Percentiles rank a stretch among this genome's conserved stretches.
Evolutionary conservation across 257 asterid genomes (phyloP).

Genomic region (Vinca minor): DNA sequence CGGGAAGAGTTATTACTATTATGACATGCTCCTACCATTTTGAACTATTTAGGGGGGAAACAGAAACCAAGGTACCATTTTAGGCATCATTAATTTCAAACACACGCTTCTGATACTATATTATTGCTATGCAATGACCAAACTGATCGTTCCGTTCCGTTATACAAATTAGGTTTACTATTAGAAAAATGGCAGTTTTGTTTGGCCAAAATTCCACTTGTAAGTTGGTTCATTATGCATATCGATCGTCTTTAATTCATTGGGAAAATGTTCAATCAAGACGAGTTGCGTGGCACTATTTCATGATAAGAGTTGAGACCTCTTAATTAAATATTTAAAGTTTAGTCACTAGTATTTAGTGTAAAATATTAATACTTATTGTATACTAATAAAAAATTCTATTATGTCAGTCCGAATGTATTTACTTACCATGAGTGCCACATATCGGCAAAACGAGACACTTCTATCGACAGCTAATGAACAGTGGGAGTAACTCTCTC

Average conservation of each 20-base stretch:
- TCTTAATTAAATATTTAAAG: too few relatives aligned
- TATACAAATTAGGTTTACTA: not conserved
- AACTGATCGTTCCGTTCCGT: not conserved
- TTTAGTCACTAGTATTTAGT: too few relatives aligned
- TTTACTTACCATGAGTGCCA: slow-evolving; percentile 70
- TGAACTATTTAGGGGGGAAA: too few relatives aligned
- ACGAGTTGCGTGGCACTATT: too few relatives aligned
- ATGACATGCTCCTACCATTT: not conserved
- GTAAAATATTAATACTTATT: too few relatives aligned
- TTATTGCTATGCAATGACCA: not conserved
- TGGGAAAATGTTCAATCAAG: not conserved
- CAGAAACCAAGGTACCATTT: too few relatives aligned
- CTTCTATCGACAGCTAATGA: slow-evolving; percentile 37
- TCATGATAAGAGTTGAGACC: too few relatives aligned
- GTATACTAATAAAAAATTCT: too few relatives aligned
- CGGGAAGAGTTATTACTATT: too few relatives aligned
- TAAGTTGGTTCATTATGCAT: not conserved
- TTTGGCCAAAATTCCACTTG: too few relatives aligned
- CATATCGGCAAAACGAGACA: slow-evolving; percentile 56
- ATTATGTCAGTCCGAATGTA: too few relatives aligned
- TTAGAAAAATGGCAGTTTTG: not conserved
- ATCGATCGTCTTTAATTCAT: not conserved
- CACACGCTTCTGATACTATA: not conserved
- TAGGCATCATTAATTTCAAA: slow-evolving; percentile 3
- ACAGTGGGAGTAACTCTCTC: slow-evolving; percentile 20